These are phyloP conservation scores for Ulvella scutata DNA, from an alignment of 139 green algal genomes.

Conservation along the genomic window DNA sequence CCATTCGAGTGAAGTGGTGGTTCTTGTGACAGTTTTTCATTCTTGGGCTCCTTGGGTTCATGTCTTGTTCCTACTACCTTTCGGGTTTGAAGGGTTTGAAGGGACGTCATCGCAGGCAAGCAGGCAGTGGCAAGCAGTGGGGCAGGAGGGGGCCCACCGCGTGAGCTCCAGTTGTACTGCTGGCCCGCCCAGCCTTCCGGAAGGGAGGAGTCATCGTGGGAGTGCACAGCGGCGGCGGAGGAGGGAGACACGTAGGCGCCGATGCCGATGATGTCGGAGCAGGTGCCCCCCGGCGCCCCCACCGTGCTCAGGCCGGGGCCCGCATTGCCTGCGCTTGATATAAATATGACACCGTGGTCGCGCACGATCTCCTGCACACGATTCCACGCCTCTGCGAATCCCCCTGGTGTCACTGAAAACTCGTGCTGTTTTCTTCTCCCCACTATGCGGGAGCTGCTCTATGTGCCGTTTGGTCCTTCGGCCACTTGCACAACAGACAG, in stretches of 20 bases:
- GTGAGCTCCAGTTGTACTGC: slow-evolving; percentile 68
- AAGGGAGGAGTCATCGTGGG: not conserved
- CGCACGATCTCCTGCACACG: slow-evolving; percentile 57
- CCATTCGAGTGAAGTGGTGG: too few species aligned
- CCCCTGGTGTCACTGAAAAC: not conserved
- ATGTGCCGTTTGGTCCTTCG: too few species aligned
- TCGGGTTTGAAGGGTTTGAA: too few species aligned
- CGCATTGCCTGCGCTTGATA: slow-evolving; percentile 63
- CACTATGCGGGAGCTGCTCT: too few species aligned
- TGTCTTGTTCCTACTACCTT: too few species aligned
- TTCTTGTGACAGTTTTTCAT: too few species aligned
- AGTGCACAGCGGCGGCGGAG: slow-evolving; percentile 66
- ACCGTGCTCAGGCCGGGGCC: slow-evolving; percentile 75
- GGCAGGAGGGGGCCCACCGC: slow-evolving; percentile 11
- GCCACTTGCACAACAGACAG: too few species aligned
- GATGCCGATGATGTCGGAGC: slow-evolving; percentile 47
- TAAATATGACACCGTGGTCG: slow-evolving; percentile 73
- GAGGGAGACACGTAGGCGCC: slow-evolving; percentile 67
- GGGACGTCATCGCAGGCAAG: not conserved
- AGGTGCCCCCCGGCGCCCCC: slow-evolving; percentile 67
- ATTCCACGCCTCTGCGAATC: too few species aligned
- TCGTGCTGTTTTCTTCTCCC: too few species aligned
- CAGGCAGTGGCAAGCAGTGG: not conserved
- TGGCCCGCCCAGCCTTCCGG: slow-evolving; percentile 14
- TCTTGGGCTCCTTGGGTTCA: too few species aligned